Percentiles rank a stretch among this genome's conserved stretches.
phyloP scores from a whole-genome alignment of 768 basidiomycete genomes.

The Tylopilus plumbeoviolaceoides region DNA sequence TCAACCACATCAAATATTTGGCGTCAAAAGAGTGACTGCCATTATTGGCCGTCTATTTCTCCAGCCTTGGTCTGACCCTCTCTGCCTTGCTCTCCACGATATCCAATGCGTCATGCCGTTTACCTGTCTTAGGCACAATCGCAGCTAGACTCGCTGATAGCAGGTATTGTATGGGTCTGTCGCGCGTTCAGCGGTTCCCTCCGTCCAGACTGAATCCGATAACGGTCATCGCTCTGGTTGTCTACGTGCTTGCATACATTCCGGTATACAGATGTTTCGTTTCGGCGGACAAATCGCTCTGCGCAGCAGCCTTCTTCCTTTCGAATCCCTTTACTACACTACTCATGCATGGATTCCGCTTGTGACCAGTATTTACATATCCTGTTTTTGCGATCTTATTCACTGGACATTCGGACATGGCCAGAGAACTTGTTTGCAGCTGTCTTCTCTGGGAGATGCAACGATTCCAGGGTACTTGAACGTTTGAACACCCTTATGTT shows the following conservation, averaged over 20 bases:
- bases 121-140: conserved; percentile 42
- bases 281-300: conserved; percentile 75
- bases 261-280: conserved; percentile 75
- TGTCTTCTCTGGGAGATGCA: too few species aligned
- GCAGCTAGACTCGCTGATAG: conserved; percentile 83
- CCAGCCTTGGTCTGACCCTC: conserved; percentile 70
- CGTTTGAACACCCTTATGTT: too few species aligned
- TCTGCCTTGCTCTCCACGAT: too few species aligned
- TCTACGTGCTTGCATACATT: conserved; percentile 93
- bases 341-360: neutral
- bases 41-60: conserved; percentile 79
- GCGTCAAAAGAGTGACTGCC: conserved; percentile 78
- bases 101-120: neutral
- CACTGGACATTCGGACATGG: neutral
- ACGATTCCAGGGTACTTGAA: too few species aligned
- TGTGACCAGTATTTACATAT: neutral
- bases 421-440: too few species aligned
- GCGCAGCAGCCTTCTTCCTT: conserved; percentile 77
- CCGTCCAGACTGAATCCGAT: neutral
- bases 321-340: conserved; percentile 38
- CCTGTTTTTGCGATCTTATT: neutral
- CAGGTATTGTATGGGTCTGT: conserved; percentile 71
- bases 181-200: neutral
- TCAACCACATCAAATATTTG: conserved; percentile 89
- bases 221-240: conserved; percentile 76